Evolutionary conservation across 108 stramenopile species (phyloP).

Genomic region (Schizochytrium sp.): DNA sequence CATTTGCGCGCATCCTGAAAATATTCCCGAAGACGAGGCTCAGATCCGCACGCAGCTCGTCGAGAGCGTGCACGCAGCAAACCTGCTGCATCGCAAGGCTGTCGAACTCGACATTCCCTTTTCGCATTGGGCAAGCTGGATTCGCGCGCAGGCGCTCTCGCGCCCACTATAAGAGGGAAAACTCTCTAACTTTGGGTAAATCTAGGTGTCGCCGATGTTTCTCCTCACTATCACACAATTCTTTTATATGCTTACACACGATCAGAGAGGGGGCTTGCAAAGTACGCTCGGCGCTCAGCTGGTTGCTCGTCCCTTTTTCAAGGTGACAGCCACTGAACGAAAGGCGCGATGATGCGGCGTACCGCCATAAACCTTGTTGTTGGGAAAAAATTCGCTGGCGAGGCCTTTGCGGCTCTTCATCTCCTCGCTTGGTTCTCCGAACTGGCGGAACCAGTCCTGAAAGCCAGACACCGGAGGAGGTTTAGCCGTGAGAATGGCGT

Average conservation of each 20-base stretch:
- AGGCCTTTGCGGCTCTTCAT: not conserved
- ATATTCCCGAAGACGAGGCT: not conserved
- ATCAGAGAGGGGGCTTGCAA: no score
- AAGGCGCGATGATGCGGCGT: not conserved
- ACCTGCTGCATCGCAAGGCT: not conserved
- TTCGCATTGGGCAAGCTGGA: slow-evolving; percentile 5
- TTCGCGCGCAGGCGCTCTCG: not conserved
- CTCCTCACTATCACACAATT: not conserved
- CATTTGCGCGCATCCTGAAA: not conserved
- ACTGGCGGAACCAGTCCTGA: not conserved
- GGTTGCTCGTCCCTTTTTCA: slow-evolving; percentile 1
- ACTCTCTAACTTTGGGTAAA: not conserved
- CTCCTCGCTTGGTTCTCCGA: not conserved
- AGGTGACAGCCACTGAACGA: not conserved
- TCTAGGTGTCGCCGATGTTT: not conserved
- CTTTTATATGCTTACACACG: no score
- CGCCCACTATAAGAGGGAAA: not conserved
- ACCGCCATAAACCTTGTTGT: not conserved
- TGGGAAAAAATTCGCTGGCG: not conserved
- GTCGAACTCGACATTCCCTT: not conserved
- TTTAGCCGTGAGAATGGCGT: not conserved
- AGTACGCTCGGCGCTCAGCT: not conserved
- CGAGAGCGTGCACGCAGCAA: not conserved
- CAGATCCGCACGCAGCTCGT: not conserved
- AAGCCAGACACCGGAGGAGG: not conserved